Base-by-base conservation (phyloP, 345 rosid species). In the Salix suchowensis region DNA sequence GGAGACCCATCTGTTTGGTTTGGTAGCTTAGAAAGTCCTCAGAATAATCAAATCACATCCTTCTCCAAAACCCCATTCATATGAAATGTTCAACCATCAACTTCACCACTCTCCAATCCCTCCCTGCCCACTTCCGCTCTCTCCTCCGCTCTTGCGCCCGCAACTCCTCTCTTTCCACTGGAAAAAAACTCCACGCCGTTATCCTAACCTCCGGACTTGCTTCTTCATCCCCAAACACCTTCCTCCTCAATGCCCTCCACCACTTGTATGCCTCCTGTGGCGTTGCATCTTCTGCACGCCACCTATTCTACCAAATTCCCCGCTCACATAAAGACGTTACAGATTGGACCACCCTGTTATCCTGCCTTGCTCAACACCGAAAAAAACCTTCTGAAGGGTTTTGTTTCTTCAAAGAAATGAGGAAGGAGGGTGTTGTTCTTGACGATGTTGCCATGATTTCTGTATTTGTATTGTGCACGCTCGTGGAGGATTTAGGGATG, bases 241-340 rank as follows among this genome's bases (percentile, higher is more conserved):
- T 78, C 82, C 85, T 93, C 39, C 82, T 72, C 77, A 93, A 93
- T 36, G 37, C 88, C 32, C 89, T 91, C 18, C 83, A 91, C 71
- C 93, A 87, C 50, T 50, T 87, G 6, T 93, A 93, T 32, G 85
- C 88, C 0, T 72, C 76, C 0, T 85, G 88, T 4, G 95, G 91
- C 24, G 85, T 84, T 24, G 44, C 70, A 2, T 1, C 16, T 10
- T 68, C 32, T 55, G 97, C 98, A 0, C 91, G 78, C 55, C 82
- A 88, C 11, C 79, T 93, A 94, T 91, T 93, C 83, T 89, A 84
- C 75, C 83, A 73, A 87, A 91, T 91, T 87, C 95, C 97, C 52
- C 80, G 74, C 3, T 78, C 84, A 6, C 81, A 85, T 44, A 91
- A 87, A 76, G 94, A 91, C 81, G 62, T 80, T 1, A 90, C 88